A percentile compares a stretch with the other conserved stretches of the same genome.
phyloP scores from a whole-genome alignment of 108 stramenopile genomes.

The Cyclotella baltica region DNA sequence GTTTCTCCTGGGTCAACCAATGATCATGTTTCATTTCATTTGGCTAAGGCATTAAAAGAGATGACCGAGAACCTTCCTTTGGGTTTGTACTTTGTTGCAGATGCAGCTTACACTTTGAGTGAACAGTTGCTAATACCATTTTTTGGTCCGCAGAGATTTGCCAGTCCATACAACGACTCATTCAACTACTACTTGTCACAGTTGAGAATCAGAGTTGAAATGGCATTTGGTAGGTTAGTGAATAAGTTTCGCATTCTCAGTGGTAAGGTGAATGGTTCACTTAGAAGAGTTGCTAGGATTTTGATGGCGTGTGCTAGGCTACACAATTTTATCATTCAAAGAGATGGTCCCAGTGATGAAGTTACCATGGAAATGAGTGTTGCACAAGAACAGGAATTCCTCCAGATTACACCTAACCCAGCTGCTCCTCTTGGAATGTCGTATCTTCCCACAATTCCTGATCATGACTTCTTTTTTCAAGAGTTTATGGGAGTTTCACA shows the following conservation, averaged over 20 bases:
- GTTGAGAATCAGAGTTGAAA: constrained; percentile 5
- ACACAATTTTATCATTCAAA: constrained; percentile 14
- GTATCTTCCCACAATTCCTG: no score
- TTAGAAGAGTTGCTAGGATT: background rate
- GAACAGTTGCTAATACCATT: constrained; percentile 35
- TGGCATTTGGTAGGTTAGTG: constrained; percentile 2
- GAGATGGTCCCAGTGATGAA: background rate
- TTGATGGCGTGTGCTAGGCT: constrained; percentile 3
- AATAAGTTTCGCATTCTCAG: constrained; percentile 4
- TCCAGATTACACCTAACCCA: background rate
- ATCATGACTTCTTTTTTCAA: no score
- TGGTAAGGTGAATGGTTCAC: constrained; percentile 5
- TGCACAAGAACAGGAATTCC: background rate
- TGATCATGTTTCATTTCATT: background rate
- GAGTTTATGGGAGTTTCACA: no score
- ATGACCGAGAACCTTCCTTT: constrained; percentile 5
- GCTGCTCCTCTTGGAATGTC: constrained; percentile 5
- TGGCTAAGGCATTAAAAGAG: constrained; percentile 12
- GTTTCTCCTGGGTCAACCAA: constrained; percentile 9
- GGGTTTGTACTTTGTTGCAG: constrained; percentile 26
- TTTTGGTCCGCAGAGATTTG: constrained; percentile 17
- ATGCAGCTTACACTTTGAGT: constrained; percentile 14
- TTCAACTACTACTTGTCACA: constrained; percentile 41
- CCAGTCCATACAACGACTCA: constrained; percentile 15
- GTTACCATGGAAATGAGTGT: background rate